These are phyloP conservation scores for Pichia occidentalis DNA, from an alignment of 805 yeast genomes.

Conservation along the genomic window DNA sequence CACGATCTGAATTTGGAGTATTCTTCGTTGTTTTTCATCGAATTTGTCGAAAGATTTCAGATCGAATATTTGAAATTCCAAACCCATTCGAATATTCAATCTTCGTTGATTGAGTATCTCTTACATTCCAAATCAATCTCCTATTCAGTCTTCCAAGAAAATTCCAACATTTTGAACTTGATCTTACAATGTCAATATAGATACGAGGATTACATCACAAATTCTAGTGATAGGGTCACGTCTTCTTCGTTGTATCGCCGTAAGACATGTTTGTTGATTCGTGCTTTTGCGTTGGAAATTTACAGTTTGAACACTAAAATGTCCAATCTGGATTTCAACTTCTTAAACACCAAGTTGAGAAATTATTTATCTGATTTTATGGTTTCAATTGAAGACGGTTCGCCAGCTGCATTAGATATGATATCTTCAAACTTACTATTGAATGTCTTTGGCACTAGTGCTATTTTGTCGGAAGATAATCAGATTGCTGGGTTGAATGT, in stretches of 20 bases:
- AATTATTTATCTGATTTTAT: constrained; percentile 35
- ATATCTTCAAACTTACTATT: constrained; percentile 40
- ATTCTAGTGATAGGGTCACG: constrained; percentile 22
- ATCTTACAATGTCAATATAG: constrained; percentile 17
- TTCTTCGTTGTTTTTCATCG: constrained; percentile 26
- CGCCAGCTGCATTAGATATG: constrained; percentile 46
- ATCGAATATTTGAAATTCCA: constrained; percentile 20
- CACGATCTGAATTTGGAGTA: constrained; percentile 29
- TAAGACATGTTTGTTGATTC: constrained; percentile 20
- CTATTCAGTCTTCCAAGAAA: constrained; percentile 9
- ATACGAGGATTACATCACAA: constrained; percentile 20
- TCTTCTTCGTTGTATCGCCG: constrained; percentile 25
- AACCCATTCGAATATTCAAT: constrained; percentile 12
- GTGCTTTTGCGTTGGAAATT: constrained; percentile 44
- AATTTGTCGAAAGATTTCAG: constrained; percentile 21
- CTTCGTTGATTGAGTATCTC: constrained; percentile 16
- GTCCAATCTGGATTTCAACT: constrained; percentile 38
- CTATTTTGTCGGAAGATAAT: constrained; percentile 29
- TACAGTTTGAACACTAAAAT: constrained; percentile 49
- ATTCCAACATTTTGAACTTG: constrained; percentile 14
- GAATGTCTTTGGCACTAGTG: constrained; percentile 33
- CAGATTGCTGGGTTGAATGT: constrained; percentile 36
- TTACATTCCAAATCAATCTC: constrained; percentile 13
- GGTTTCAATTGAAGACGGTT: constrained; percentile 30
- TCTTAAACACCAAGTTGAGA: constrained; percentile 41